These are phyloP conservation scores for Mycena haematopus DNA, from an alignment of 768 basidiomycete genomes.

Conservation along the genomic window DNA sequence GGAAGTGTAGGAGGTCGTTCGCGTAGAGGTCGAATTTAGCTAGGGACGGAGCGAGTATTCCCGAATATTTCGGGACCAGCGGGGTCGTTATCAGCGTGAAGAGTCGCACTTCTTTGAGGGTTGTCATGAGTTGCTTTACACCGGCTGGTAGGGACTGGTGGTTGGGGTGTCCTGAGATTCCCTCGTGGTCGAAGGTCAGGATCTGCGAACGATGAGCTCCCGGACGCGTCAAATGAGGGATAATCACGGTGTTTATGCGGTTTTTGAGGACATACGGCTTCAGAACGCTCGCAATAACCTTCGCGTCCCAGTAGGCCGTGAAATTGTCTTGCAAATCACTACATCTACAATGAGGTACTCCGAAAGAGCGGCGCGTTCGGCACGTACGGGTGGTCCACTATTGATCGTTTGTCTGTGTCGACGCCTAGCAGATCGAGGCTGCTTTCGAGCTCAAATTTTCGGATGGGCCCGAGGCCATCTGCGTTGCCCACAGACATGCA, in stretches of 20 bases:
- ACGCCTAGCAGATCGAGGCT: constrained; percentile 79
- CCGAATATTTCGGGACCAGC: constrained; percentile 63
- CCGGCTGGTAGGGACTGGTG: constrained; percentile 75
- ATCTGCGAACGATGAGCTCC: constrained; percentile 54
- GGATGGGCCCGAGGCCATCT: constrained; percentile 70
- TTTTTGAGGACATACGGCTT: constrained; percentile 62
- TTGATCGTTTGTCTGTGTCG: constrained; percentile 54
- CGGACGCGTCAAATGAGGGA: constrained; percentile 9
- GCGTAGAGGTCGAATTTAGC: constrained; percentile 53
- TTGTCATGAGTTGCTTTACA: constrained; percentile 50
- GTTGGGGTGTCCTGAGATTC: constrained; percentile 88
- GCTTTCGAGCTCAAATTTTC: constrained; percentile 62
- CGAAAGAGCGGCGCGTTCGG: not conserved
- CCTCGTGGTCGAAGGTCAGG: constrained; percentile 80
- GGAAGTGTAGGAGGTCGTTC: constrained; percentile 33
- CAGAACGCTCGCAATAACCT: constrained; percentile 63
- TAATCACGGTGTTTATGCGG: constrained; percentile 66
- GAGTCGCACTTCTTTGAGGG: constrained; percentile 42
- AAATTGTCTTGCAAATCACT: constrained; percentile 80
- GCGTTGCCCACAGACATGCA: constrained; percentile 85
- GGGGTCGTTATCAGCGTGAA: constrained; percentile 70
- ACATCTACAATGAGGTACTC: constrained; percentile 17
- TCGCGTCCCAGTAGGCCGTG: constrained; percentile 65
- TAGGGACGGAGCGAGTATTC: constrained; percentile 56
- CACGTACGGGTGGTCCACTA: constrained; percentile 77